Evolutionary conservation across 2,329 filamentous ascomycete species (phyloP).

Genomic region (Verticillium klebahnii): DNA sequence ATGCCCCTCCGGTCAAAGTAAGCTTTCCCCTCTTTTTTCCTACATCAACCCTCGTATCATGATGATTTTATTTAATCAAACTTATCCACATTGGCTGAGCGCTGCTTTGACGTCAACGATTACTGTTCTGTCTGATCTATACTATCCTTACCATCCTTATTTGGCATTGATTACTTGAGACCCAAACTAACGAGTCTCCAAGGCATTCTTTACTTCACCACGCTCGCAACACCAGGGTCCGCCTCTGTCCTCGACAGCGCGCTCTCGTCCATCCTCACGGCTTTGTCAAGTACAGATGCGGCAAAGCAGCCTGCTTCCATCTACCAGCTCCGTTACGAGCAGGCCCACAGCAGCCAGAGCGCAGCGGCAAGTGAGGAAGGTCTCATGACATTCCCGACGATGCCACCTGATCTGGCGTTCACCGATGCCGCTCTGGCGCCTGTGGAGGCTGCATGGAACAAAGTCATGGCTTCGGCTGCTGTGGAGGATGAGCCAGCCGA

Average conservation of each 20-base stretch:
- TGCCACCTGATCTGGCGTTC: slow-evolving; percentile 65
- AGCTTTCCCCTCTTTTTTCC: slow-evolving; percentile 34
- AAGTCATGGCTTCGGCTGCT: slow-evolving; percentile 48
- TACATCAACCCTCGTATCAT: slow-evolving; percentile 43
- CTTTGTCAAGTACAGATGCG: slow-evolving; percentile 18
- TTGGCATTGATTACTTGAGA: background rate
- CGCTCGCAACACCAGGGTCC: slow-evolving; percentile 27
- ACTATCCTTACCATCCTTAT: background rate
- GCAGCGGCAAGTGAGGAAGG: slow-evolving; percentile 34
- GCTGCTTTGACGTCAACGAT: slow-evolving; percentile 75
- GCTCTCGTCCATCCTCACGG: slow-evolving; percentile 34
- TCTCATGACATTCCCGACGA: slow-evolving; percentile 48
- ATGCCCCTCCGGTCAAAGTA: slow-evolving; percentile 85
- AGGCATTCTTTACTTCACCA: slow-evolving; percentile 34
- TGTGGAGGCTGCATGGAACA: slow-evolving; percentile 67
- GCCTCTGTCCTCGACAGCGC: slow-evolving; percentile 32
- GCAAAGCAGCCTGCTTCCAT: slow-evolving; percentile 29
- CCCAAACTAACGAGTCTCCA: slow-evolving; percentile 21
- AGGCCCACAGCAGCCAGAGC: slow-evolving; percentile 27
- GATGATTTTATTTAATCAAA: slow-evolving; percentile 83
- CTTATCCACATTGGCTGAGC: slow-evolving; percentile 99
- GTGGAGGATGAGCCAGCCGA: slow-evolving; percentile 34
- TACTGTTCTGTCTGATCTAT: slow-evolving; percentile 50
- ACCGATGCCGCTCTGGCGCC: slow-evolving; percentile 64
- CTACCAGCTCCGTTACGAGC: slow-evolving; percentile 54